phyloP scores from a whole-genome alignment of 345 rosid genomes.

The Hypericum perforatum region DNA sequence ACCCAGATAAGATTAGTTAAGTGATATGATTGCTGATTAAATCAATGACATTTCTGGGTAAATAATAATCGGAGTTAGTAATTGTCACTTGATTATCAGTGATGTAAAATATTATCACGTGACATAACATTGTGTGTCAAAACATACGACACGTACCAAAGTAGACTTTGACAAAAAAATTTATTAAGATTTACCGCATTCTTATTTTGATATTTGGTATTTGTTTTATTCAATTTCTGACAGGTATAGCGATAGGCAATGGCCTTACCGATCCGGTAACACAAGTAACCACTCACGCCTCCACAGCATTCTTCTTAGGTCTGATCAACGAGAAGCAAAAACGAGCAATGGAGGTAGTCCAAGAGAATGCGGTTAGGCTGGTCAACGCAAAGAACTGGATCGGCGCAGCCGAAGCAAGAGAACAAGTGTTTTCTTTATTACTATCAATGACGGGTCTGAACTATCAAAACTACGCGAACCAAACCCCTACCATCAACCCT shows the following conservation, averaged over 20 bases:
- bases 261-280: constrained; percentile 4
- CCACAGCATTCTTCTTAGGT: neutral
- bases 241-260: neutral
- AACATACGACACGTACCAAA: too few species aligned
- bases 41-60: too few species aligned
- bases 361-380: neutral
- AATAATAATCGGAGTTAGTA: too few species aligned
- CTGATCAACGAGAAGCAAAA: constrained; percentile 1
- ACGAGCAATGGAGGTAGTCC: neutral
- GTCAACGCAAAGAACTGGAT: neutral
- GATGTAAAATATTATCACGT: too few species aligned
- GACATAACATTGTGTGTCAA: too few species aligned
- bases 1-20: too few species aligned
- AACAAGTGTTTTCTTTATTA: neutral
- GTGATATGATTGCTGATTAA: too few species aligned
- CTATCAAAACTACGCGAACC: neutral
- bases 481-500: neutral
- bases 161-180: too few species aligned
- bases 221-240: neutral
- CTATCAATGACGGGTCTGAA: neutral
- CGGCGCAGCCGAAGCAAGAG: neutral
- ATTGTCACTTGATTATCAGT: too few species aligned
- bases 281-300: neutral
- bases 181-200: too few species aligned
- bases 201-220: too few species aligned